phyloP scores from a whole-genome alignment of 2,329 filamentous ascomycete genomes.

The Pyricularia grisea region DNA sequence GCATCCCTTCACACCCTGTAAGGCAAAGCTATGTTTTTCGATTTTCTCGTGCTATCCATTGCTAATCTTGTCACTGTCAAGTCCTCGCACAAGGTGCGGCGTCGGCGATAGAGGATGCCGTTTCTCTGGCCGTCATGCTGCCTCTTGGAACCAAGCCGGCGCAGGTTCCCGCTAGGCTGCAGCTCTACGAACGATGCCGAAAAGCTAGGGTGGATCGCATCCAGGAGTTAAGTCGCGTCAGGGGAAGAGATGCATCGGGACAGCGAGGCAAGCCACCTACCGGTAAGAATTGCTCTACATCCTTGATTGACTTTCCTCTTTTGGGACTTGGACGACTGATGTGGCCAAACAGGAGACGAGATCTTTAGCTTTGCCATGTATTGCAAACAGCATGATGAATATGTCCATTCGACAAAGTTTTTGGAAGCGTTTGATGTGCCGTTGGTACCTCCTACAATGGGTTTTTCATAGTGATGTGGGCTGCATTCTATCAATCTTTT shows the following conservation, averaged over 20 bases:
- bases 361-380: background rate
- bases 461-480: no score
- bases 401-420: background rate
- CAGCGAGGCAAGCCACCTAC: background rate
- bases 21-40: background rate
- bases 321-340: background rate
- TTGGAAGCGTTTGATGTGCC: background rate
- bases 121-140: background rate
- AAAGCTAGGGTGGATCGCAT: background rate
- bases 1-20: conserved; percentile 42
- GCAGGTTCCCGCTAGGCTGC: background rate
- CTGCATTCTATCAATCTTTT: no score
- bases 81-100: background rate
- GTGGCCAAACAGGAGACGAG: background rate
- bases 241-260: background rate
- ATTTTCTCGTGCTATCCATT: background rate
- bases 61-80: background rate
- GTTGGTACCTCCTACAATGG: background rate
- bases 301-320: background rate
- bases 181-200: background rate
- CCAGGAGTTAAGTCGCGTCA: background rate
- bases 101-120: background rate
- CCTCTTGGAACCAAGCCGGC: background rate
- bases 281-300: background rate
- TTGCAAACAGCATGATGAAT: background rate